A percentile compares a stretch with the other conserved stretches of the same genome.
Evolutionary conservation across 2,329 filamentous ascomycete species (phyloP).

Genomic region (Ophiocordyceps robertsii): DNA sequence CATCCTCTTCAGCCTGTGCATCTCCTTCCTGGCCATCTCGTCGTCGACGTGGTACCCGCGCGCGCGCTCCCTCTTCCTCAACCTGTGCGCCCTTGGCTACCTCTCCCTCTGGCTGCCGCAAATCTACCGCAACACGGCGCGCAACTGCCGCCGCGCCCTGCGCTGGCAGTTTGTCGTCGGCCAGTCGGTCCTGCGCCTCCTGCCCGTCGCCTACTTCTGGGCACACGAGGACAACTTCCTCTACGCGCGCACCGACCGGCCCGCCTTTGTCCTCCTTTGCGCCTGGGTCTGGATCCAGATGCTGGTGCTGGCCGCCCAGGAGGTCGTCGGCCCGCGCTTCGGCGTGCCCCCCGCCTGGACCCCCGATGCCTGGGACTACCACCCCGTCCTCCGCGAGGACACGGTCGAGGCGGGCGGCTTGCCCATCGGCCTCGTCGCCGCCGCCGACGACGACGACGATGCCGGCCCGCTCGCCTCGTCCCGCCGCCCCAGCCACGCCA

Average conservation of each 20-base stretch:
- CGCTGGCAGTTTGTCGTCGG: slow-evolving; percentile 82
- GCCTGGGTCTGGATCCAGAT: slow-evolving; percentile 85
- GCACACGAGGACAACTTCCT: slow-evolving; percentile 65
- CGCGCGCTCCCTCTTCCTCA: slow-evolving; percentile 42
- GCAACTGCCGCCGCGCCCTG: slow-evolving; percentile 85
- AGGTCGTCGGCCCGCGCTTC: slow-evolving; percentile 78
- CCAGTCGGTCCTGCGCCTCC: slow-evolving; percentile 63
- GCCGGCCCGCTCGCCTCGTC: background rate
- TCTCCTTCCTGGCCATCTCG: slow-evolving; percentile 45
- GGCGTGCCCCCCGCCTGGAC: slow-evolving; percentile 58
- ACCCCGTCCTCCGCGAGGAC: slow-evolving; percentile 76
- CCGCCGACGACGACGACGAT: slow-evolving; percentile 5
- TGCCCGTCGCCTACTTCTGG: slow-evolving; percentile 81
- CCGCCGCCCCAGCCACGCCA: background rate
- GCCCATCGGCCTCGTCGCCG: slow-evolving; percentile 54
- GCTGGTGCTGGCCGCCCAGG: slow-evolving; percentile 64
- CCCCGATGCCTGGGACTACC: slow-evolving; percentile 84
- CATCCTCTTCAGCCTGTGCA: slow-evolving; percentile 37
- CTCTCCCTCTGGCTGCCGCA: slow-evolving; percentile 89
- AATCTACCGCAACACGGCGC: slow-evolving; percentile 77
- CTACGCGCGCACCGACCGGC: slow-evolving; percentile 57
- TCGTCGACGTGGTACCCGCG: slow-evolving; percentile 47
- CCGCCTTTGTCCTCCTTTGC: slow-evolving; percentile 43
- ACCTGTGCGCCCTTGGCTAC: slow-evolving; percentile 58
- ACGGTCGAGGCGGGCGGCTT: slow-evolving; percentile 66